Evolutionary conservation across 495 filamentous ascomycete species (phyloP), one percentile per base, ranked within the genome.

Genomic region (Annulohypoxylon nitens): DNA sequence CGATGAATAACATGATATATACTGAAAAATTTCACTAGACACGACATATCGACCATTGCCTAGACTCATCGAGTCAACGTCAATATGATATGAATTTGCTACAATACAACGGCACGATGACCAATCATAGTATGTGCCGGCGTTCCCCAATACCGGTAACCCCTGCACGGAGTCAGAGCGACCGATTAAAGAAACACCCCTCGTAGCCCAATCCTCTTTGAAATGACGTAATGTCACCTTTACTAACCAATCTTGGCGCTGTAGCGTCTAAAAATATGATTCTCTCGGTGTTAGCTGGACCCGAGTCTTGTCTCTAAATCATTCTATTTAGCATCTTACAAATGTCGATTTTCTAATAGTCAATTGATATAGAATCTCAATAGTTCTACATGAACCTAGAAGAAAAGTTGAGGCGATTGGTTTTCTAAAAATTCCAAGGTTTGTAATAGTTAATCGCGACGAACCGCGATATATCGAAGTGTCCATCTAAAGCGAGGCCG

Each of bases 131-230:
- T 58, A 10, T 1, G 58, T 68, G 57, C 66, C 62, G 71, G 71
- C 0, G 57, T 7, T 39, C 57, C 10, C 16, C 48, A 55, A 33
- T 16, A 55, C 66, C 71, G 62, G 60, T 23, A 18, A 14, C 18
- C 47, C 61, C 61, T 34, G n/a, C 43, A 12, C 66, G 65, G 67
- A 64, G 39, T 12, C 41, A 23, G 3, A 53, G 57, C 16, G 48
- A 70, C 61, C 71, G 71, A 74, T 23, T 74, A 74, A 53, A 61
- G 33, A 43, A 57, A 74, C 66, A 12, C 66, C 63, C 39, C 8
- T 41, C n/a, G 58, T 50, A 10, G 36, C 9, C 6, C 11, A 20
- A 37, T 33, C 2, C n/a, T 11, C 2, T 18, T 9, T 1, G 36
- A 7, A 0, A n/a, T 43, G 39, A 43, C 39, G 39, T 43, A 14